Percentiles rank a stretch among this genome's conserved stretches.
Conservation (phyloP, 805 yeast genomes). For the Blastobotrys attinorum region DNA sequence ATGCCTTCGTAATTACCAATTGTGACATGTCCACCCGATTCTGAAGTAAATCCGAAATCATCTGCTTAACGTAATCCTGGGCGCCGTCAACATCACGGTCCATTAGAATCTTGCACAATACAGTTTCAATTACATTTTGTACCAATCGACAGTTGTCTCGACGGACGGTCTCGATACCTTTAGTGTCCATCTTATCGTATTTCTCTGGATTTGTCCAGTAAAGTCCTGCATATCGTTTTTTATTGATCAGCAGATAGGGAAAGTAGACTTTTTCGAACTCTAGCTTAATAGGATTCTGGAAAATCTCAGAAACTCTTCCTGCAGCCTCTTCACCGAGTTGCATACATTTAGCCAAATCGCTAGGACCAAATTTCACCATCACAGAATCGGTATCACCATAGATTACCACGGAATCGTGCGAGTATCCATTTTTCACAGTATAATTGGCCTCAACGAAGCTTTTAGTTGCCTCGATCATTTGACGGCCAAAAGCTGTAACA, state of each 20-base stretch:
- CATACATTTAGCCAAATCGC: constrained; percentile 80
- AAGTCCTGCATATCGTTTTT: constrained; percentile 94
- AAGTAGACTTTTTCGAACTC: constrained; percentile 96
- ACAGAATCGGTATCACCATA: constrained; percentile 99
- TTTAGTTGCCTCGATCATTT: constrained; percentile 91
- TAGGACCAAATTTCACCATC: constrained; percentile 92
- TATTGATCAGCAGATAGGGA: constrained; percentile 89
- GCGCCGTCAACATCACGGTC: constrained; percentile 84
- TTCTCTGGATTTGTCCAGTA: constrained; percentile 93
- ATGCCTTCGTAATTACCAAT: constrained; percentile 86
- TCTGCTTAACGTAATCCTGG: constrained; percentile 71
- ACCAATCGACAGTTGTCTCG: constrained; percentile 95
- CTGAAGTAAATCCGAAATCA: constrained; percentile 84
- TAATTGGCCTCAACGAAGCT: constrained; percentile 75
- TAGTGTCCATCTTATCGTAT: constrained; percentile 94
- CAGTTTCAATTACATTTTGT: constrained; percentile 88
- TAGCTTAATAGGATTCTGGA: constrained; percentile 79
- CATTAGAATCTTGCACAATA: constrained; percentile 74
- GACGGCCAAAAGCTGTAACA: constrained; percentile 92
- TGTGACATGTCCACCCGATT: constrained; percentile 89
- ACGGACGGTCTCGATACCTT: constrained; percentile 97
- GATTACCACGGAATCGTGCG: constrained; percentile 81
- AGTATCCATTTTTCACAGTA: constrained; percentile 70
- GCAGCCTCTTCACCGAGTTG: constrained; percentile 92
- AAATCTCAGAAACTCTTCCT: constrained; percentile 65